Conservation (phyloP, 179 eudicot genomes). For the Heliamphora pulchella region DNA sequence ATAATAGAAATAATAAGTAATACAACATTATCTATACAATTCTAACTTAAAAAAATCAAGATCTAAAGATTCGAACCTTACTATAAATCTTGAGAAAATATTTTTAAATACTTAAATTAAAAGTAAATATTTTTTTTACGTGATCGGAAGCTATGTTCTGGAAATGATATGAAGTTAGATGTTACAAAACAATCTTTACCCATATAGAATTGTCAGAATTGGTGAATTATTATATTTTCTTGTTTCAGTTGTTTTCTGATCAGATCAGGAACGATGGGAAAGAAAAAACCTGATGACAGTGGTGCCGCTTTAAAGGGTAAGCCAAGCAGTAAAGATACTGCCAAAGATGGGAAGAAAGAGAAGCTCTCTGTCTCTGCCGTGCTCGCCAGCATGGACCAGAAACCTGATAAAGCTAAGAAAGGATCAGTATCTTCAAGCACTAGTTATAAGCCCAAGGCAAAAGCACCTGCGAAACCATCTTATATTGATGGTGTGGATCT, state of each 20-base stretch:
- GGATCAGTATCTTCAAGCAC: constrained; percentile 30
- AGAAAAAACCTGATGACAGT: constrained; percentile 56
- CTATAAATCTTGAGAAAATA: too few relatives aligned
- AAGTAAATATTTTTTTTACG: too few relatives aligned
- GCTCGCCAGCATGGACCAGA: constrained; percentile 75
- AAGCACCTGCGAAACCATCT: constrained; percentile 40
- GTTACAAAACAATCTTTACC: too few relatives aligned
- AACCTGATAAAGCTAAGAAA: constrained; percentile 71
- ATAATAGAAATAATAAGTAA: too few relatives aligned
- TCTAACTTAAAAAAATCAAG: too few relatives aligned
- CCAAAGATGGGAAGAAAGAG: constrained; percentile 49
- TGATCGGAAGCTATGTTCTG: too few relatives aligned
- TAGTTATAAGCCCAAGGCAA: constrained; percentile 42
- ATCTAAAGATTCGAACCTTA: too few relatives aligned
- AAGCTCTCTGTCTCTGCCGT: constrained; percentile 61
- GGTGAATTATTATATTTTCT: neutral
- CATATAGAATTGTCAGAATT: neutral
- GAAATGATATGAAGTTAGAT: too few relatives aligned
- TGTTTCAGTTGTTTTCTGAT: neutral
- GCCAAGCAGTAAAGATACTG: constrained; percentile 24
- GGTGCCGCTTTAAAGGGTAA: constrained; percentile 33
- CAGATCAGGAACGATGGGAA: constrained; percentile 44
- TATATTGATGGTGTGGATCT: constrained; percentile 70
- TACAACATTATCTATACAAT: too few relatives aligned
- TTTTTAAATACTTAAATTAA: too few relatives aligned